phyloP scores from a whole-genome alignment of 169 alveolate genomes.

The Cryptosporidium sp. region DNA sequence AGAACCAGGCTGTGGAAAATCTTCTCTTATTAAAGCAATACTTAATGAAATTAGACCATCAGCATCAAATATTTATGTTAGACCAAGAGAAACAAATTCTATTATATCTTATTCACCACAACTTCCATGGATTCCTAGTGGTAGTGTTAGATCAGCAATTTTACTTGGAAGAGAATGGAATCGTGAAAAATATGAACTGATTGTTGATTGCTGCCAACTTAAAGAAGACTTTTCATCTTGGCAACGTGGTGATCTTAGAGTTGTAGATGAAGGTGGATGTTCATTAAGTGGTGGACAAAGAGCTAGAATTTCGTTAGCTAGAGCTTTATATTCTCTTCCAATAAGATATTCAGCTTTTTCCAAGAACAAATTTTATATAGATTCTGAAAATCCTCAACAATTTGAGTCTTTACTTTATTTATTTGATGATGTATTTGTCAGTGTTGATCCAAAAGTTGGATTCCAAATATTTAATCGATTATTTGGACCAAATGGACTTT shows the following conservation, averaged over 20 bases:
- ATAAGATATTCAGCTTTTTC: slow-evolving; percentile 1
- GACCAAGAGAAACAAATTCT: slow-evolving; percentile 72
- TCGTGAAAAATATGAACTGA: slow-evolving; percentile 78
- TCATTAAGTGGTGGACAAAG: slow-evolving; percentile 93
- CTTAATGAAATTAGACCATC: slow-evolving; percentile 78
- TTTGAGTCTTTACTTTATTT: slow-evolving; percentile 51
- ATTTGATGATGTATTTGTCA: slow-evolving; percentile 61
- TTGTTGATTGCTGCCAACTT: slow-evolving; percentile 81
- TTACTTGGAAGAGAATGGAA: slow-evolving; percentile 84
- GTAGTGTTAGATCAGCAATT: slow-evolving; percentile 85
- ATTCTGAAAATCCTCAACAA: slow-evolving; percentile 1
- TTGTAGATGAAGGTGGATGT: slow-evolving; percentile 89
- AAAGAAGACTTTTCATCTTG: slow-evolving; percentile 80
- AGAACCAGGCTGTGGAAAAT: slow-evolving; percentile 89
- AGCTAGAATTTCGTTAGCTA: slow-evolving; percentile 91
- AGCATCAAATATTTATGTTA: slow-evolving; percentile 76
- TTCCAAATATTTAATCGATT: slow-evolving; percentile 51
- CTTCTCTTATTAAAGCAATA: slow-evolving; percentile 82
- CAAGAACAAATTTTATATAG: slow-evolving; percentile 7
- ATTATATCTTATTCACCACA: slow-evolving; percentile 84
- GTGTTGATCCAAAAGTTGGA: slow-evolving; percentile 70
- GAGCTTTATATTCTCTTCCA: slow-evolving; percentile 88
- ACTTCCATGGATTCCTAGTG: slow-evolving; percentile 86
- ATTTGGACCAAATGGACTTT: slow-evolving; percentile 60
- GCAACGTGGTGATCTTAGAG: slow-evolving; percentile 82